A percentile compares a stretch with the other conserved stretches of the same genome.
These are phyloP conservation scores for Antrodiella citrinella DNA, from an alignment of 768 basidiomycete genomes.

Conservation along the genomic window DNA sequence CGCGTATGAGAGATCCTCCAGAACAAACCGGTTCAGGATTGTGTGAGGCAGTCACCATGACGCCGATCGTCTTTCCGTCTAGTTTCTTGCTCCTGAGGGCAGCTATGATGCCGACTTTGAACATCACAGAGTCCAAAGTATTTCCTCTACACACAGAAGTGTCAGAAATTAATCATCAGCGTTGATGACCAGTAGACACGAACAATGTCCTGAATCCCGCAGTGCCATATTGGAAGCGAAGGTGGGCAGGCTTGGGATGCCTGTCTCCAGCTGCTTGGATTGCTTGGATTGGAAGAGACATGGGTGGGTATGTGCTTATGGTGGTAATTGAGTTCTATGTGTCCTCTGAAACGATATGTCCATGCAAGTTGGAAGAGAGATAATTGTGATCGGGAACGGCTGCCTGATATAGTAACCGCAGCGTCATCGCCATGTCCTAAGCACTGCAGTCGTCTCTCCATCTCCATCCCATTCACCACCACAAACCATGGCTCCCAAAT, in stretches of 20 bases:
- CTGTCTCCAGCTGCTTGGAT: constrained; percentile 44
- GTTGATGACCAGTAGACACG: constrained; percentile 22
- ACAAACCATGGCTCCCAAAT: constrained; percentile 60
- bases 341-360: background rate
- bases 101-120: constrained; percentile 87
- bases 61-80: constrained; percentile 88
- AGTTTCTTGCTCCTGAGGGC: constrained; percentile 84
- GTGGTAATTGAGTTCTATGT: background rate
- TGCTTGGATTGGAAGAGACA: constrained; percentile 27
- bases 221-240: constrained; percentile 84
- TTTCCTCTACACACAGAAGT: constrained; percentile 39
- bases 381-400: background rate
- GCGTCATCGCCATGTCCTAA: background rate
- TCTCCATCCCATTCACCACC: constrained; percentile 3
- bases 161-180: constrained; percentile 8
- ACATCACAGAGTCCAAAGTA: constrained; percentile 83
- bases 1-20: constrained; percentile 14
- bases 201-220: constrained; percentile 91
- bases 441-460: background rate
- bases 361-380: background rate
- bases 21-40: constrained; percentile 82
- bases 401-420: background rate
- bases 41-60: constrained; percentile 99
- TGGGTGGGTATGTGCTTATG: constrained; percentile 6
- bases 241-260: constrained; percentile 64